Evolutionary conservation across 2,329 filamentous ascomycete genomes (phyloP).

Genomic region (Neofusicoccum sp.): DNA sequence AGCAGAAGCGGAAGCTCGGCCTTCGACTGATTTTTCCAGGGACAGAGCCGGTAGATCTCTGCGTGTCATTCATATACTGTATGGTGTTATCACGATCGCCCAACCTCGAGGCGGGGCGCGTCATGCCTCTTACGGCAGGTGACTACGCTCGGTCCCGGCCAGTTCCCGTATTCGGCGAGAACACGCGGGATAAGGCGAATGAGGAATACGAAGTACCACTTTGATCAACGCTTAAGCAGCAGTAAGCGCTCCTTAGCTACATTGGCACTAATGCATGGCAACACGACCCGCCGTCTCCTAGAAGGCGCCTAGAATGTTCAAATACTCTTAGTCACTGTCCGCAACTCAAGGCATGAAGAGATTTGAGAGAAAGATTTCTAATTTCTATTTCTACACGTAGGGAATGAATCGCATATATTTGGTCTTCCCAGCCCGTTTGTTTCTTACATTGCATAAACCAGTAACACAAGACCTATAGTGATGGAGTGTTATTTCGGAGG

Average conservation of each 20-base stretch:
- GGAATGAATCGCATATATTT: too few relatives aligned
- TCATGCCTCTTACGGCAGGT: background rate
- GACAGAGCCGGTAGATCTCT: background rate
- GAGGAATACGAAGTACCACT: background rate
- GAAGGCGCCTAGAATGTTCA: background rate
- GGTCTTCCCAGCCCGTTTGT: too few relatives aligned
- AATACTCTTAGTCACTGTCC: too few relatives aligned
- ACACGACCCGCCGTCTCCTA: background rate
- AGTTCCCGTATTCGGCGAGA: background rate
- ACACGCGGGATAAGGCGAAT: background rate
- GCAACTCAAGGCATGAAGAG: too few relatives aligned
- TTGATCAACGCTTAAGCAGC: background rate
- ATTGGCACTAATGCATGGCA: background rate
- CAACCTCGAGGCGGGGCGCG: background rate
- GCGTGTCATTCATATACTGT: background rate
- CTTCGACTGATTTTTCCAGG: background rate
- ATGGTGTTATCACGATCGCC: background rate
- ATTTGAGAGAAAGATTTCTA: too few relatives aligned
- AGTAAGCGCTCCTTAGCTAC: background rate
- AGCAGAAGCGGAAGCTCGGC: background rate
- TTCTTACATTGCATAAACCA: too few relatives aligned
- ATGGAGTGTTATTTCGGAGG: too few relatives aligned
- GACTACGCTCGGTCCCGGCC: background rate
- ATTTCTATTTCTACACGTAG: too few relatives aligned
- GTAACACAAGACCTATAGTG: too few relatives aligned